These are phyloP conservation scores for Hygrocybe coccinea DNA, from an alignment of 768 basidiomycete genomes.

Conservation along the genomic window DNA sequence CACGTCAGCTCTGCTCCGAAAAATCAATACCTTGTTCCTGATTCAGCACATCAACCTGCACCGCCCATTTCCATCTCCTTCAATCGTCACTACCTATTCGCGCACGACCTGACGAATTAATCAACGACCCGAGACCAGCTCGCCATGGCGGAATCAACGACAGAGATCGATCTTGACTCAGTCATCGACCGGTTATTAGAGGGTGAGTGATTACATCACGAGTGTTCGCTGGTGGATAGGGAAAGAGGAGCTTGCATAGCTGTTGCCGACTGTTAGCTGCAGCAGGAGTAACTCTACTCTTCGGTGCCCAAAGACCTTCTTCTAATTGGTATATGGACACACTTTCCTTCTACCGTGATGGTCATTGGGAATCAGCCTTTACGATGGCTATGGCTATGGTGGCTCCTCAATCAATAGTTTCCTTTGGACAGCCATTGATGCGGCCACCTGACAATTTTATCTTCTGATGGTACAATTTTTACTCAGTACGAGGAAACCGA, in stretches of 20 bases:
- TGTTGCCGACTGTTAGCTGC: background rate
- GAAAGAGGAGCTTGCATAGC: background rate
- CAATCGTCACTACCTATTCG: background rate
- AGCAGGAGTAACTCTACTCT: background rate
- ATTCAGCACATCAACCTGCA: background rate
- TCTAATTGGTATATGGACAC: too few relatives aligned
- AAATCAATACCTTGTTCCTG: conserved; percentile 1
- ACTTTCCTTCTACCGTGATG: too few relatives aligned
- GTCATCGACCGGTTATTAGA: conserved; percentile 97
- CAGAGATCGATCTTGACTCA: conserved; percentile 98
- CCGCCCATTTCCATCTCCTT: background rate
- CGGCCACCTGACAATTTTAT: conserved; percentile 11
- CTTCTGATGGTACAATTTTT: conserved; percentile 20
- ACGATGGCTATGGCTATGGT: too few relatives aligned
- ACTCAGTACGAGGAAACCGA: conserved; percentile 90
- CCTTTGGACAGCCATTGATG: background rate
- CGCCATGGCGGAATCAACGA: conserved; percentile 69
- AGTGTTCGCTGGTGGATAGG: background rate
- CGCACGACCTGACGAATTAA: background rate
- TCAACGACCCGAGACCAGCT: background rate
- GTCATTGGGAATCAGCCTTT: too few relatives aligned
- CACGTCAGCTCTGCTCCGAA: background rate
- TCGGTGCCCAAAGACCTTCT: too few relatives aligned
- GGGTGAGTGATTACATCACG: conserved; percentile 56
- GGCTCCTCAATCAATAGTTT: background rate